A percentile compares a stretch with the other conserved stretches of the same genome.
Evolutionary conservation across 495 filamentous ascomycete species (phyloP).

Genomic region (Penicillium goetzii): DNA sequence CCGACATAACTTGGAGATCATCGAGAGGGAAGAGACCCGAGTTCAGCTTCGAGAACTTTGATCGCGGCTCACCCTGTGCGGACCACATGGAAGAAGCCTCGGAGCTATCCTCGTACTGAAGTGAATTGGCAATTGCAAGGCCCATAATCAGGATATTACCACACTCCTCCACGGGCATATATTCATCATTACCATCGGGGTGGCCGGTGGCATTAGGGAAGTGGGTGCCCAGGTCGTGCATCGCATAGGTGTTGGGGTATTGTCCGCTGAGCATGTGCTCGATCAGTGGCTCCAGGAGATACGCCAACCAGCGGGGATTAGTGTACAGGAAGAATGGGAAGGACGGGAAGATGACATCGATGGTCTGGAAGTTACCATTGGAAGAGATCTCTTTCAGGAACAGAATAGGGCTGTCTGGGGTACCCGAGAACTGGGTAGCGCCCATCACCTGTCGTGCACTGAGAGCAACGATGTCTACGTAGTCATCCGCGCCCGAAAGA

Average conservation of each 20-base stretch:
- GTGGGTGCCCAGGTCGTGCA: constrained; percentile 88
- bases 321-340: constrained; percentile 97
- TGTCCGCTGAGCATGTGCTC: constrained; percentile 91
- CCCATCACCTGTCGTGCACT: constrained; percentile 92
- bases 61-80: constrained; percentile 32
- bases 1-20: constrained; percentile 46
- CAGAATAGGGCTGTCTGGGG: constrained; percentile 78
- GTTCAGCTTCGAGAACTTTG: constrained; percentile 24
- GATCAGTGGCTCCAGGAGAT: constrained; percentile 84
- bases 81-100: constrained; percentile 58
- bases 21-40: constrained; percentile 46
- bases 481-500: constrained; percentile 51
- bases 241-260: constrained; percentile 88
- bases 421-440: constrained; percentile 86
- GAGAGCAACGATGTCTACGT: constrained; percentile 82
- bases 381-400: constrained; percentile 97
- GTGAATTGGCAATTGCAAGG: constrained; percentile 78
- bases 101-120: constrained; percentile 67
- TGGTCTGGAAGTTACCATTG: constrained; percentile 92
- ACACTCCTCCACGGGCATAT: constrained; percentile 97
- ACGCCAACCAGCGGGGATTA: constrained; percentile 88
- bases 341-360: constrained; percentile 95
- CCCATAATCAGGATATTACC: constrained; percentile 97
- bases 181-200: constrained; percentile 83
- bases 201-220: constrained; percentile 96